Evolutionary conservation across 2,329 filamentous ascomycete genomes (phyloP), one percentile per base, ranked within the genome.

Genomic region (Beauveria medogensis): DNA sequence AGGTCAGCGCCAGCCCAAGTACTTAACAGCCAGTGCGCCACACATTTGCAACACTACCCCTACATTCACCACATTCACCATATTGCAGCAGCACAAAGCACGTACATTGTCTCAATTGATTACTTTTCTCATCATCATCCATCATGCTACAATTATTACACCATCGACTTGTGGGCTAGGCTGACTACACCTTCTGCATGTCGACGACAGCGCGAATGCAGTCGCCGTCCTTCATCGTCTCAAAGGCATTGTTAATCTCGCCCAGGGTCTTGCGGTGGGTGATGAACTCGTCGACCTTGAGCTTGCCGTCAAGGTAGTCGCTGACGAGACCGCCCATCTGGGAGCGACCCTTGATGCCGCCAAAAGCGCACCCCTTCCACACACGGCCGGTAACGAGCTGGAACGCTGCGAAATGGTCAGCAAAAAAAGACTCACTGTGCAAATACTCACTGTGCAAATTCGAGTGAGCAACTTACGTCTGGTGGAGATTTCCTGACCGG

Each of bases 251-350:
- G 82, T 97, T 97, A 77, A 99, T 96, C 70, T 89, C 85, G 63
- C 79, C 78, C 50, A 99, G 80, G 4, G 82, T 83, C 79, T 96
- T 91, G 69, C 92, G 87, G 80, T 99, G 94, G 37, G 94, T 99
- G 79, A 99, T 97, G 81, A 97, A 97, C 80, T 99, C 94, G 73
- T 97, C 93, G 51, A 97, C 94, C 87, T 97, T 97, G 72, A 99
- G 87, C 72, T 89, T 84, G 69, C 92, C 92, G 58, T 83, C 83
- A 75, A 95, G 82, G 79, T 99, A 99, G 77, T 97, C 93, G 67
- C 86, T 79, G 26, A 99, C 92, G 46, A 99, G 86, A 62, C 83
- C 87, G 53, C 90, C 89, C 66, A 99, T 85, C 79, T 99, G 94
- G 40, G 90, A 88, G 71, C 94, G 92, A 68, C 94, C 94, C 83